Base-by-base conservation (phyloP, 768 basidiomycete genomes). In the Russula emetica region DNA sequence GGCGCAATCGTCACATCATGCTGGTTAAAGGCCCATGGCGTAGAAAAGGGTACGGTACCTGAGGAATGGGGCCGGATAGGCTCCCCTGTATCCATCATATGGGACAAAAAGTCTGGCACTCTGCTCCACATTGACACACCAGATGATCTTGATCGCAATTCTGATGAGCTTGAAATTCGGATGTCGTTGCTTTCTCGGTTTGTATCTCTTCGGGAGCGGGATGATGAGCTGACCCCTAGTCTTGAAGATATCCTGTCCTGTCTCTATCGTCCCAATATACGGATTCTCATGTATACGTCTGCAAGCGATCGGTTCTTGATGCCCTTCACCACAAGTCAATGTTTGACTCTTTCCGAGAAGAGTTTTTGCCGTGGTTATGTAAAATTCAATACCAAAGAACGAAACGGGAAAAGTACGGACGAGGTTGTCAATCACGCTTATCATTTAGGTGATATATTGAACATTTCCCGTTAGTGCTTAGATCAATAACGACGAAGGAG, bases 221-320 rank as follows among this genome's bases (percentile, higher is more conserved):
- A 59, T 53, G 28, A 36, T 57, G 20, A 56, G 52, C 60, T 51
- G 40, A 55, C 55, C 20, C 34, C 32, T 36, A 42, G 38, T 54
- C 8, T 55, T 24, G 22, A 61, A 93, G 92, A 57, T 87, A 90
- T 71, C 89, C 92, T 9, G 83, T 83, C 32, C 78, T 83, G 34
- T 84, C 79, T 42, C 75, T 97, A 34, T 87, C 90, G 2, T 81
- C 83, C 14, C 80, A 76, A 38, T 79, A 88, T 38, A 84, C 86
- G 67, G 94, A 97, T 70, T 91, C 94, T 0, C 94, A 97, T 73
- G 89, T 96, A 36, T 97, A 96, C 70, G 85, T 96, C 38, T 94
- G 93, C 76, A 83, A 84, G 67, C 82, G 83, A 63, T 80, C 83
- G 20, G 78, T 96, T 9, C 77, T 97, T 28, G 86, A 92, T 62